Percentiles rank a stretch among this genome's conserved stretches.
Conservation (phyloP, 768 basidiomycete genomes). For the Agrocybe praecox region DNA sequence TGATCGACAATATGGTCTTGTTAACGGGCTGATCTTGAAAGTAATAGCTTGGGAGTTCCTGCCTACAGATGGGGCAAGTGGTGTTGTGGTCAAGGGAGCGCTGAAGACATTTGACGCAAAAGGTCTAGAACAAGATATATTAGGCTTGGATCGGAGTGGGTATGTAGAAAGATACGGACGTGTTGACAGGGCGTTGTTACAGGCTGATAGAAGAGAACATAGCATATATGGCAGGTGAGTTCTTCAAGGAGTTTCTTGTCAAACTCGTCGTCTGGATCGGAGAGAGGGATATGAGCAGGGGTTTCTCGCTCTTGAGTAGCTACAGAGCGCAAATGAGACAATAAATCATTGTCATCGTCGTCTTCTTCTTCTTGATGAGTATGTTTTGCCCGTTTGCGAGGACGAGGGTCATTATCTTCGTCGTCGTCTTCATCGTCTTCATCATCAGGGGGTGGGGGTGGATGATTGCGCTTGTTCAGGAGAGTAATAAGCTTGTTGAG, state of each 20-base stretch:
- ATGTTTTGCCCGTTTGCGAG: slow-evolving; percentile 31
- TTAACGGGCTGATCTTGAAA: slow-evolving; percentile 84
- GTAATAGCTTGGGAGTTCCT: slow-evolving; percentile 74
- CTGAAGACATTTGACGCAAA: slow-evolving; percentile 87
- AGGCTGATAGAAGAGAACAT: slow-evolving; percentile 79
- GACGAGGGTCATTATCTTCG: slow-evolving; percentile 19
- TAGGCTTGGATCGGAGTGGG: slow-evolving; percentile 13
- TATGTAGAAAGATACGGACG: slow-evolving; percentile 45
- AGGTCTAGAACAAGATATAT: slow-evolving; percentile 58
- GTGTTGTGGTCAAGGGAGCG: slow-evolving; percentile 86
- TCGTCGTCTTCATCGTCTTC: slow-evolving; percentile 27
- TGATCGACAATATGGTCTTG: slow-evolving; percentile 66
- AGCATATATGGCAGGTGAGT: slow-evolving; percentile 91
- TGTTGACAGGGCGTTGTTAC: slow-evolving; percentile 96
- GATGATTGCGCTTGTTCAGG: slow-evolving; percentile 25
- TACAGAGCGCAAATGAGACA: slow-evolving; percentile 37
- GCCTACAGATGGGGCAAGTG: slow-evolving; percentile 86
- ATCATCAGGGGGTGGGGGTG: slow-evolving; percentile 29
- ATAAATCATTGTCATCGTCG: slow-evolving; percentile 32
- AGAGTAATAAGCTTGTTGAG: slow-evolving; percentile 57
- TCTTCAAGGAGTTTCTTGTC: slow-evolving; percentile 68
- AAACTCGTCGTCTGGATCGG: slow-evolving; percentile 37
- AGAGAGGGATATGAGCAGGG: slow-evolving; percentile 32
- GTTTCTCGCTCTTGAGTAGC: slow-evolving; percentile 31
- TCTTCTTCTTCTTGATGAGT: slow-evolving; percentile 19